Percentiles rank a stretch among this genome's conserved stretches.
These are phyloP conservation scores for Fagopyrum esculentum DNA, from an alignment of 148 eudicot genomes.

Conservation along the genomic window DNA sequence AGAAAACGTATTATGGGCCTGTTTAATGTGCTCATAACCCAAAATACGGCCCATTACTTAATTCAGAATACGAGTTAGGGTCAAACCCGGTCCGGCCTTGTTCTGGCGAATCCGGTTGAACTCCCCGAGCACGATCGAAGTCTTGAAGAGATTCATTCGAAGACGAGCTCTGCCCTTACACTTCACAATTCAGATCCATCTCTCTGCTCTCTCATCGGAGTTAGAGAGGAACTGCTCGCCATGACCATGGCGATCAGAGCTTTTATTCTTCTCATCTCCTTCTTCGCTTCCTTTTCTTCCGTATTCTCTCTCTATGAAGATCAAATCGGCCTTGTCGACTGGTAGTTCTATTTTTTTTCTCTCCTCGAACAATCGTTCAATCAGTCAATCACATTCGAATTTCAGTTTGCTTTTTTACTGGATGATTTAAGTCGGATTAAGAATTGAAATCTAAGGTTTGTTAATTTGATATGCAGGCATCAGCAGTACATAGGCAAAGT, in stretches of 20 bases:
- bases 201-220: constrained; percentile 12
- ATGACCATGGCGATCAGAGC: constrained; percentile 14
- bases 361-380: background rate
- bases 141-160: background rate
- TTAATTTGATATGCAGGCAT: constrained; percentile 45
- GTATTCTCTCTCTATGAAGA: constrained; percentile 20
- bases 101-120: background rate
- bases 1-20: background rate
- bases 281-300: constrained; percentile 18
- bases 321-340: constrained; percentile 17
- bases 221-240: constrained; percentile 19
- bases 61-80: background rate
- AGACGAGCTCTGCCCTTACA: background rate
- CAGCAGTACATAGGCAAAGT: constrained; percentile 94
- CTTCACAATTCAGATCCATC: background rate
- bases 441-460: constrained; percentile 4
- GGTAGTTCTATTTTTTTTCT: background rate
- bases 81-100: constrained; percentile 1
- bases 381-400: background rate
- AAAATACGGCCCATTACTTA: background rate
- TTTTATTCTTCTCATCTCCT: constrained; percentile 6
- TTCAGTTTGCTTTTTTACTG: background rate
- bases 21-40: background rate
- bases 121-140: background rate
- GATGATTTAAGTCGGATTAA: background rate